Evolutionary conservation across 2,329 filamentous ascomycete species (phyloP).

Genomic region (Ceratocystis cacaofunesta): DNA sequence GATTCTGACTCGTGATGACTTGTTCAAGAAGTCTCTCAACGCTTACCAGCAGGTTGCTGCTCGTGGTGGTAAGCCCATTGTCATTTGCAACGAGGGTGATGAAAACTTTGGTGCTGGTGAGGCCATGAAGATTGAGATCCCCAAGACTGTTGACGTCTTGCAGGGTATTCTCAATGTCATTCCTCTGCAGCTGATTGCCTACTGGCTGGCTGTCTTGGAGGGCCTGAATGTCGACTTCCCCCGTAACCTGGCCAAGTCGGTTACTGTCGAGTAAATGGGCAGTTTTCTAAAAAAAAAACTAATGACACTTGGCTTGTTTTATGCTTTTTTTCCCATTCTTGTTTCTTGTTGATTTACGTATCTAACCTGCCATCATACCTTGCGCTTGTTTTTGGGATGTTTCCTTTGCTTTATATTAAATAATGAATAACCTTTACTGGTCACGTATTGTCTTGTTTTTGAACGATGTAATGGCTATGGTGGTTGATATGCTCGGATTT

Average conservation of each 20-base stretch:
- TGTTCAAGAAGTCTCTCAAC: constrained; percentile 98
- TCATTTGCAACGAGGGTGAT: constrained; percentile 89
- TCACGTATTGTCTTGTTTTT: constrained; percentile 5
- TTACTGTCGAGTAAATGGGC: constrained; percentile 75
- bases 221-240: constrained; percentile 97
- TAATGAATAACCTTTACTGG: constrained; percentile 6
- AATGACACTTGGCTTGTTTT: constrained; percentile 16
- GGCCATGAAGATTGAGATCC: constrained; percentile 95
- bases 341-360: constrained; percentile 16
- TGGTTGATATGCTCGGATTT: neutral
- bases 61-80: constrained; percentile 87
- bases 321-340: constrained; percentile 17
- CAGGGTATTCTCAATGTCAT: constrained; percentile 97
- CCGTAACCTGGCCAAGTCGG: constrained; percentile 95
- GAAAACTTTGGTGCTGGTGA: constrained; percentile 76
- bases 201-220: constrained; percentile 95
- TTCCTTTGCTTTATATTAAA: constrained; percentile 4
- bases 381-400: constrained; percentile 16
- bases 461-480: constrained; percentile 2
- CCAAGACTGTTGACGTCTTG: constrained; percentile 83
- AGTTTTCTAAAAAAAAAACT: constrained; percentile 11
- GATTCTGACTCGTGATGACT: constrained; percentile 90
- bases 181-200: constrained; percentile 91
- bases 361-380: constrained; percentile 16
- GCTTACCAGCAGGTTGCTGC: constrained; percentile 99